Evolutionary conservation across 2,329 filamentous ascomycete genomes (phyloP).

Genomic region (Pseudogymnoascus destructans): DNA sequence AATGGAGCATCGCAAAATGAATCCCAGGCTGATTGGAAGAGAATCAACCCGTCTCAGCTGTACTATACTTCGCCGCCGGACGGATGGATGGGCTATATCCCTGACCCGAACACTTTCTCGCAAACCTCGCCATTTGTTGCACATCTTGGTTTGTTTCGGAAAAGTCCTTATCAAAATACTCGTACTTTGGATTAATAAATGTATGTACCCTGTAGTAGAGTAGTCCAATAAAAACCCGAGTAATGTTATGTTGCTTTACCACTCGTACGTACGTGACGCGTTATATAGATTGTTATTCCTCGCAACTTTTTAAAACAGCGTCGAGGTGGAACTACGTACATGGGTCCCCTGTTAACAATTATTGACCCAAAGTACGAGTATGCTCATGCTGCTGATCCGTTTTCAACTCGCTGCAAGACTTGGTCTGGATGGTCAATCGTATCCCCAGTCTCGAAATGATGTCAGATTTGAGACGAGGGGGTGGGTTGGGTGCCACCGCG

Average conservation of each 20-base stretch:
- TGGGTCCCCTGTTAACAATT: no score
- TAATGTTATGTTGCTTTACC: no score
- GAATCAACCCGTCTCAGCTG: background rate
- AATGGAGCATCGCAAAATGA: constrained; percentile 6
- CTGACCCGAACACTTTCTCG: background rate
- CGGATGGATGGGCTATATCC: background rate
- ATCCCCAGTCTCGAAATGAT: constrained; percentile 6
- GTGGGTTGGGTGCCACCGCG: constrained; percentile 1
- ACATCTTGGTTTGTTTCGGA: constrained; percentile 6
- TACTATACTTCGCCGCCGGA: background rate
- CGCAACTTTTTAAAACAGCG: no score
- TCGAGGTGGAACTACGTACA: no score
- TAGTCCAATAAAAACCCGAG: no score
- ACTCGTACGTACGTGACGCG: no score
- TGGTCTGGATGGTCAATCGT: background rate
- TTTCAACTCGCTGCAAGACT: no score
- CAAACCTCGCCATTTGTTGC: constrained; percentile 5
- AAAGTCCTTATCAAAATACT: background rate
- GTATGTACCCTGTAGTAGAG: no score
- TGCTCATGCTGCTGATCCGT: background rate
- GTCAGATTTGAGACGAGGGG: constrained; percentile 4
- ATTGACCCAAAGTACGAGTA: no score
- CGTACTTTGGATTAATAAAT: no score
- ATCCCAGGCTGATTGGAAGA: background rate
- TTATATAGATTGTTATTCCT: no score